Percentiles rank a stretch among this genome's conserved stretches.
These are phyloP conservation scores for Macrophomina pseudophaseolina DNA, from an alignment of 2,329 filamentous ascomycete genomes.

Conservation along the genomic window DNA sequence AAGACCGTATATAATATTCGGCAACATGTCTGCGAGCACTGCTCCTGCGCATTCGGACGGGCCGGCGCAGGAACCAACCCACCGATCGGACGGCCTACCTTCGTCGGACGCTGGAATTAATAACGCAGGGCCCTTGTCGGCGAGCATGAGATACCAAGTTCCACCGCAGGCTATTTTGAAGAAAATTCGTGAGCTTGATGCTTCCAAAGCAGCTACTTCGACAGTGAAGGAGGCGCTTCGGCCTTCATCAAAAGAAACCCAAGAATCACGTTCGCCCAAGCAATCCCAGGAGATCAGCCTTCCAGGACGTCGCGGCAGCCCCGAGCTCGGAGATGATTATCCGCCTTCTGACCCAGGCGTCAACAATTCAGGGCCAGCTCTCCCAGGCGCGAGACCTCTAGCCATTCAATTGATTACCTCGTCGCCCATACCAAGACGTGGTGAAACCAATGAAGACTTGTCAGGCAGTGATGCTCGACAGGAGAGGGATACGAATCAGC, in stretches of 20 bases:
- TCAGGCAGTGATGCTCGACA: background rate
- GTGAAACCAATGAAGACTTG: background rate
- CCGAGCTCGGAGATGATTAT: background rate
- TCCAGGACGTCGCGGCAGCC: background rate
- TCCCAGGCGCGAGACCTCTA: background rate
- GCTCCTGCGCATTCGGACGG: background rate
- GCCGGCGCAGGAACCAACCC: background rate
- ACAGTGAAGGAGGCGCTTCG: background rate
- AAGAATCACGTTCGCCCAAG: background rate
- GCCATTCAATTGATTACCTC: background rate
- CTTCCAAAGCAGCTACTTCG: too few relatives aligned
- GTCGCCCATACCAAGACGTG: background rate
- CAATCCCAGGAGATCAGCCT: background rate
- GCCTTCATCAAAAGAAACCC: too few relatives aligned
- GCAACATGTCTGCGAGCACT: background rate
- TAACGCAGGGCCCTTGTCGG: slow-evolving; percentile 7
- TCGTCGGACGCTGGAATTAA: slow-evolving; percentile 18
- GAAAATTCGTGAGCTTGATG: too few relatives aligned
- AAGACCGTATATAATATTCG: background rate
- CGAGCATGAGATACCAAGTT: slow-evolving; percentile 8
- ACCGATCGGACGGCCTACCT: background rate
- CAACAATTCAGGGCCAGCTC: background rate
- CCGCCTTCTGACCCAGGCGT: background rate
- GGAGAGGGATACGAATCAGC: too few relatives aligned
- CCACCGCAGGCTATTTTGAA: background rate